These are phyloP conservation scores for Nannizziopsis barbatae DNA, from an alignment of 2,329 filamentous ascomycete genomes.

Conservation along the genomic window DNA sequence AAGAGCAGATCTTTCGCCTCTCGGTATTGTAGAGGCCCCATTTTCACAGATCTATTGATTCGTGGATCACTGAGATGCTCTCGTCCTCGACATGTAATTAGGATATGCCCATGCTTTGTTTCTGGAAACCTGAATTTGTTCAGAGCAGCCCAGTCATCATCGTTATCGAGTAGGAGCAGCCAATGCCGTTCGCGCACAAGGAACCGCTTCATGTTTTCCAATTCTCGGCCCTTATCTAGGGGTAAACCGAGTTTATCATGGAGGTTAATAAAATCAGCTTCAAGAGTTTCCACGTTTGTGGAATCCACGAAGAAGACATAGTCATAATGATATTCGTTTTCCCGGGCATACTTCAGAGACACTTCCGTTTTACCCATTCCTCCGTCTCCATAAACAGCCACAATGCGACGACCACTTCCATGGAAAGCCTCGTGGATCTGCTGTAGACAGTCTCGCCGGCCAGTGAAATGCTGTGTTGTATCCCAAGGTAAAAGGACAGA, in stretches of 20 bases:
- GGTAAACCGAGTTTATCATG: slow-evolving; percentile 5
- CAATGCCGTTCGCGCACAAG: background rate
- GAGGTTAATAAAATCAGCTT: slow-evolving; percentile 1
- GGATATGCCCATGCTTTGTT: slow-evolving; percentile 2
- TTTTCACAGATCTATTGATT: background rate
- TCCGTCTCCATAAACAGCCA: slow-evolving; percentile 3
- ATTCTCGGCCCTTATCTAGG: background rate
- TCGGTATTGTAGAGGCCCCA: background rate
- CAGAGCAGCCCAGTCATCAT: slow-evolving; percentile 2
- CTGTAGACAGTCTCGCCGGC: slow-evolving; percentile 1
- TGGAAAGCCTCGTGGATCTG: slow-evolving; percentile 1
- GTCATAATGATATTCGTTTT: slow-evolving; percentile 3
- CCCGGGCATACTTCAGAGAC: slow-evolving; percentile 7
- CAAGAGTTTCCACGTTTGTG: slow-evolving; percentile 1
- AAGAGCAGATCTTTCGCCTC: slow-evolving; percentile 4
- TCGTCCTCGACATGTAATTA: slow-evolving; percentile 2
- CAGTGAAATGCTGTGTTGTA: slow-evolving; percentile 2
- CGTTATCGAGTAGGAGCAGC: slow-evolving; percentile 8
- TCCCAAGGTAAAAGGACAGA: slow-evolving; percentile 1
- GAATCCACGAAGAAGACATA: slow-evolving; percentile 7
- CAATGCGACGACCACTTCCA: background rate
- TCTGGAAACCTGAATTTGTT: slow-evolving; percentile 2
- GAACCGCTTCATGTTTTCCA: slow-evolving; percentile 6
- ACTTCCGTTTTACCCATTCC: slow-evolving; percentile 7
- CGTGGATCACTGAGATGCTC: slow-evolving; percentile 2